These are phyloP conservation scores for Suhomyces taliae DNA, from an alignment of 1,139 yeast genomes.

Conservation along the genomic window DNA sequence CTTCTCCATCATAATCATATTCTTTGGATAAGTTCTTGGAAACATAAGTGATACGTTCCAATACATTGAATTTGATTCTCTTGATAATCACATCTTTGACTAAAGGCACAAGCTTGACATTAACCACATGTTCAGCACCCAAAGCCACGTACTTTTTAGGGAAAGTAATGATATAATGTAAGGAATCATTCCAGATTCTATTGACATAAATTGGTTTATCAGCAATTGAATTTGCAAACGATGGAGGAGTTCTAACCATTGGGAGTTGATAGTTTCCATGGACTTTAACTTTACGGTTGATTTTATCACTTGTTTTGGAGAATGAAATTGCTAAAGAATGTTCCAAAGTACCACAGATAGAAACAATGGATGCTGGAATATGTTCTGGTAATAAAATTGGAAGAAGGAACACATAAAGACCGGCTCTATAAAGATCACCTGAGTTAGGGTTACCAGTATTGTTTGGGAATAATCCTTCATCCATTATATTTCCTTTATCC, in stretches of 20 bases:
- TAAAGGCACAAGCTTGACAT: slow-evolving; percentile 72
- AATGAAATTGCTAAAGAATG: slow-evolving; percentile 37
- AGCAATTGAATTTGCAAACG: slow-evolving; percentile 67
- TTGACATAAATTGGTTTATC: slow-evolving; percentile 83
- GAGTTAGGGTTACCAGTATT: neutral
- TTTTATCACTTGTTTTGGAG: slow-evolving; percentile 36
- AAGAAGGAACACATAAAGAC: slow-evolving; percentile 75
- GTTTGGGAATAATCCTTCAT: slow-evolving; percentile 3
- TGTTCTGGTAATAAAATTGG: slow-evolving; percentile 70
- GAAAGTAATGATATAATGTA: slow-evolving; percentile 75
- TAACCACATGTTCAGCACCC: slow-evolving; percentile 60
- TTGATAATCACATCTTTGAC: slow-evolving; percentile 68
- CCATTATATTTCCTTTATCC: neutral
- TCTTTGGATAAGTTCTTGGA: slow-evolving; percentile 57
- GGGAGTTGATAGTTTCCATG: slow-evolving; percentile 42
- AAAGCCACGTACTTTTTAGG: slow-evolving; percentile 75
- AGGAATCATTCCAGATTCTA: slow-evolving; percentile 76
- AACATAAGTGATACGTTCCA: slow-evolving; percentile 67
- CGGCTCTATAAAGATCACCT: slow-evolving; percentile 51
- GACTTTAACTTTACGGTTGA: slow-evolving; percentile 34
- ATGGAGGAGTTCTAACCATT: slow-evolving; percentile 77
- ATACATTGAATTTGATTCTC: slow-evolving; percentile 67
- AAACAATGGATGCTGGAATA: slow-evolving; percentile 67
- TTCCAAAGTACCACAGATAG: slow-evolving; percentile 51
- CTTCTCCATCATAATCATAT: slow-evolving; percentile 56